Base-by-base conservation (phyloP, 2,329 filamentous ascomycete species). In the Helminthosporium solani region DNA sequence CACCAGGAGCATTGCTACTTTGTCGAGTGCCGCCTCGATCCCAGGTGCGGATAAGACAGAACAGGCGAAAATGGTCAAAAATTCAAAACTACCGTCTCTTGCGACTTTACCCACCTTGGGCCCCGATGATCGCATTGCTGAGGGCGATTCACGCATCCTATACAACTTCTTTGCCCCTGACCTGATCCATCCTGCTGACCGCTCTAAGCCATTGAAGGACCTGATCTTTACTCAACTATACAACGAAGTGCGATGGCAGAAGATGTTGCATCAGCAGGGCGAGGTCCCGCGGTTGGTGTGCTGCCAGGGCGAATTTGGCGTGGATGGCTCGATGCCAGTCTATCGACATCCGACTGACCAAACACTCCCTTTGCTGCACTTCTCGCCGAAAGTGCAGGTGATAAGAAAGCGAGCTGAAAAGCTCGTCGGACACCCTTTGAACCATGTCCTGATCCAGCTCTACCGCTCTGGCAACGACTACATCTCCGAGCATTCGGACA, bases 401-500 rank as follows among this genome's bases (percentile, higher is more conserved):
- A 84, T 97, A 47, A 84, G 85, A 48, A 67, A 73, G 12, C 78
- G 80, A 44, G 85, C 90, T 0, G 89, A 96, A 67, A 76, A 79
- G 45, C 75, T 82, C 14, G 78, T 95, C 1, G 86, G 88, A 0
- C 94, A 97, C 61, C 74, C 81, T 1, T 72, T 99, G 33, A 99
- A 99, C 61, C 94, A 99, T 66, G 91, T 85, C 1, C 74, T 99
- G 38, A 95, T 99, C 36, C 94, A 99, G 64, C 81, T 90, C 47
- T 99, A 99, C 64, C 88, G 94, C n/a, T 80, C 81, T 56, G 89
- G 92, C 2, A 83, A 82, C 38, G 94, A 99, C 70, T 90, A 90
- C 66, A 99, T 99, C 52, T 94, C 89, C 0, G 94, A 99, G 66
- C 94, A 99, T 64, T 95, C 90, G 31, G 94, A 99, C 68, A 99